Evolutionary conservation across 1,139 yeast species (phyloP), one percentile per base, ranked within the genome.

Genomic region (Yamadazyma aaseri): DNA sequence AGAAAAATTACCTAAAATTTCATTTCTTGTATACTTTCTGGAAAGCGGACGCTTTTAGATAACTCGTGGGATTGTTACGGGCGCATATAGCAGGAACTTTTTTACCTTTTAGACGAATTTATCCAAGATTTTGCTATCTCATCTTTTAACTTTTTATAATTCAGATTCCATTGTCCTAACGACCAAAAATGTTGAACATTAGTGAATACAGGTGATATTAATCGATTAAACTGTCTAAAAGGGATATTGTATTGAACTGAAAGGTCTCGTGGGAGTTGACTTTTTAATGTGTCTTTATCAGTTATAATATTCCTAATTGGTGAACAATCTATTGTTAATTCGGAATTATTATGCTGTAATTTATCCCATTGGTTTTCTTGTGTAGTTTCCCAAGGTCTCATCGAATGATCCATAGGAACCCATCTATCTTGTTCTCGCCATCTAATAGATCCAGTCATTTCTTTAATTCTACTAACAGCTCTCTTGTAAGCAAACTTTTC

Each of bases 401-500:
- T 69, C 4, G 61, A 47, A 1, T 48, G 49, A 32, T 76, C 76
- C 1, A 78, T 54, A 3, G 85, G 86, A 3, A 67, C 60, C 87
- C 86, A 81, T 34, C 67, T 53, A 18, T 55, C 56, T 3, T 50
- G 43, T 6, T 47, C 41, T 42, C 81, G 62, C 86, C 87, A 82
- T 6, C 49, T 46, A 17, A 58, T 63, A 0, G 83, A 75, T 1
- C 70, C 70, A 1, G 79, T 74, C 87, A 83, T 82, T 47, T 83
- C 90, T 40, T 66, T 65, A 17, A 83, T 69, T 45, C 92, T 60
- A 51, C 81, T 78, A 1, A 81, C 81, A 0, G 90, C 89, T 44
- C 90, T 57, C 43, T 78, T 79, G 49, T 76, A 82, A 3, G 92
- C 89, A 60, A 83, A 82, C 56, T 72, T 73, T 51, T 83, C 90